Conservation (phyloP, 257 asterid genomes). For the Solanum chiquidenum region DNA sequence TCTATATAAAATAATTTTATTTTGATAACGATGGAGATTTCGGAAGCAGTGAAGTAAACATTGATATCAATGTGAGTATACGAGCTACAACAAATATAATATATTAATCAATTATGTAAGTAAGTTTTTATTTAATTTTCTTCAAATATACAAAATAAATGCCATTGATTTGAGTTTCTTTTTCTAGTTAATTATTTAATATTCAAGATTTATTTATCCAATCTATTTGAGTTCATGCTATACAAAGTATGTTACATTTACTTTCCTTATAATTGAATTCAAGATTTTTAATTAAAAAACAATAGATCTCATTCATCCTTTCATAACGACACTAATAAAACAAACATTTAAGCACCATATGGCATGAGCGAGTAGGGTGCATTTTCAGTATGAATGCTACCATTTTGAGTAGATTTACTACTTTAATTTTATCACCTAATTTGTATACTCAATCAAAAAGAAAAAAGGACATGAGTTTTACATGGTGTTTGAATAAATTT, state of each 20-base stretch:
- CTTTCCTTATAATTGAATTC: too few species aligned
- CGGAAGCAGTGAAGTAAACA: too few species aligned
- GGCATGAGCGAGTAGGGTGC: not conserved
- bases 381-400: not conserved
- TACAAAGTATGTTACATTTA: too few species aligned
- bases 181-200: too few species aligned
- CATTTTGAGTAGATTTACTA: not conserved
- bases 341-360: not conserved
- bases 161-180: too few species aligned
- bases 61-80: too few species aligned
- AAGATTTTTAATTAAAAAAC: too few species aligned
- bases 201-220: too few species aligned
- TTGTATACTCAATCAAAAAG: not conserved
- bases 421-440: not conserved
- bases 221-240: too few species aligned
- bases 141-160: too few species aligned
- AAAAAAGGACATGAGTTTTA: not conserved
- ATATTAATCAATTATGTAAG: not conserved
- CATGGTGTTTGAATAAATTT: not conserved
- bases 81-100: not conserved
- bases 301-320: too few species aligned
- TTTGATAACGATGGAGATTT: not conserved
- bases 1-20: too few species aligned
- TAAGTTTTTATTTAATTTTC: not conserved
- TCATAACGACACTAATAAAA: not conserved